phyloP scores from a whole-genome alignment of 768 basidiomycete species.

The Leucocoprinus leucothites region DNA sequence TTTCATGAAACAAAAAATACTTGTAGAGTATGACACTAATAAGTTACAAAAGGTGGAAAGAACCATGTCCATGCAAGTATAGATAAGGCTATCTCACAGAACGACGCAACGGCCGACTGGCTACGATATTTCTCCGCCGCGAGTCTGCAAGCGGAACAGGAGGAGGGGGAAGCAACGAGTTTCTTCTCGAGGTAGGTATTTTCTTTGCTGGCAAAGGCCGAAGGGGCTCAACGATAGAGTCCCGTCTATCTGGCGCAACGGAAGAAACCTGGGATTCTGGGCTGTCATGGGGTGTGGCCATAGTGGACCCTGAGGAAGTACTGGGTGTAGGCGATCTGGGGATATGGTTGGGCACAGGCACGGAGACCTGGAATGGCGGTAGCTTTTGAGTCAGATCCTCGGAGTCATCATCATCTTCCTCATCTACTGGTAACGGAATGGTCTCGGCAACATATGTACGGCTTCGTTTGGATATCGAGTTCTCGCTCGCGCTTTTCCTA shows the following conservation, averaged over 20 bases:
- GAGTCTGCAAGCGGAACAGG: slow-evolving; percentile 30
- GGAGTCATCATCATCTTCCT: neutral
- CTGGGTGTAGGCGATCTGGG: slow-evolving; percentile 9
- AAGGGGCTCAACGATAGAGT: neutral
- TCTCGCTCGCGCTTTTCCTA: slow-evolving; percentile 23
- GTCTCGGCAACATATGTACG: neutral
- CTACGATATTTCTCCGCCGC: slow-evolving; percentile 3
- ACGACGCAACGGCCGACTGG: slow-evolving; percentile 5
- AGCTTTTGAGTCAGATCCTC: neutral
- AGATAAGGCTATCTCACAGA: slow-evolving; percentile 11
- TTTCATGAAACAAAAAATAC: neutral
- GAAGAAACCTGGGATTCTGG: slow-evolving; percentile 3
- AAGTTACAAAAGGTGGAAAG: neutral
- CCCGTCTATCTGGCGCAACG: neutral
- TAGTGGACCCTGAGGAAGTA: slow-evolving; percentile 1
- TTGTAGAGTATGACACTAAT: neutral
- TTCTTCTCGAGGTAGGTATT: neutral
- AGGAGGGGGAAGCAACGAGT: neutral
- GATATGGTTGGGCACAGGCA: neutral
- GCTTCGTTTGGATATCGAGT: slow-evolving; percentile 13
- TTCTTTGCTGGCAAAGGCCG: neutral
- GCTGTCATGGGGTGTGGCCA: slow-evolving; percentile 2
- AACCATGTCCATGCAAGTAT: no score
- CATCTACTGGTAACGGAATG: neutral
- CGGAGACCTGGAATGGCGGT: neutral